Conservation (phyloP, 2,329 filamentous ascomycete genomes). For the Colletotrichum graminicola region DNA sequence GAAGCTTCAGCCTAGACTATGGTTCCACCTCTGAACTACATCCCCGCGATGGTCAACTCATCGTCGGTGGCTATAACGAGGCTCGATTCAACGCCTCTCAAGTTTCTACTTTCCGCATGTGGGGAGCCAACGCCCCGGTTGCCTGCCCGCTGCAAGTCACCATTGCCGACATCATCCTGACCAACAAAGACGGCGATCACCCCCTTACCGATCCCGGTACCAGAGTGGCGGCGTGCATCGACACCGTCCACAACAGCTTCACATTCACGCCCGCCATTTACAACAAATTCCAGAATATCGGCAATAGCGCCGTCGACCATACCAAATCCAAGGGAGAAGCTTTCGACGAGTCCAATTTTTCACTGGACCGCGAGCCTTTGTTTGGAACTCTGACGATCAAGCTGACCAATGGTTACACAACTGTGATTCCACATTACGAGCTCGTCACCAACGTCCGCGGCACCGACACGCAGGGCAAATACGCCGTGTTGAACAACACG, state of each 20-base stretch:
- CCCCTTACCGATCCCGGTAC: constrained; percentile 39
- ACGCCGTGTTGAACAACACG: constrained; percentile 35
- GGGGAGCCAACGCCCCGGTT: constrained; percentile 31
- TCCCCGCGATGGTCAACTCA: constrained; percentile 39
- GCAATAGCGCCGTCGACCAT: constrained; percentile 27
- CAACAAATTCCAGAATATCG: constrained; percentile 26
- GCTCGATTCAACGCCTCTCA: constrained; percentile 36
- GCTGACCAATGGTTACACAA: constrained; percentile 42
- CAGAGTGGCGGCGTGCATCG: constrained; percentile 41
- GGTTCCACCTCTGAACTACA: constrained; percentile 41
- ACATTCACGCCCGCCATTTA: constrained; percentile 41
- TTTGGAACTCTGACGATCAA: constrained; percentile 40
- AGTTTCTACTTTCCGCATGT: constrained; percentile 38
- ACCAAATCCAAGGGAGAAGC: constrained; percentile 8
- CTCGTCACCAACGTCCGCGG: constrained; percentile 39
- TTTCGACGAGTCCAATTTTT: constrained; percentile 16
- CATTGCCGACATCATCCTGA: constrained; percentile 40
- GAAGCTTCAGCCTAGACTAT: constrained; percentile 39
- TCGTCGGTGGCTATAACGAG: constrained; percentile 41
- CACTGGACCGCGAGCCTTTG: constrained; percentile 27
- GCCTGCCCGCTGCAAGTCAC: constrained; percentile 42
- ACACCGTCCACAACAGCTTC: constrained; percentile 43
- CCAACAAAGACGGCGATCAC: constrained; percentile 41
- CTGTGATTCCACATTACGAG: constrained; percentile 43
- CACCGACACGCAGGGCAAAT: constrained; percentile 39